Evolutionary conservation across 2,329 filamentous ascomycete genomes (phyloP).

Genomic region (Massarina eburnea): DNA sequence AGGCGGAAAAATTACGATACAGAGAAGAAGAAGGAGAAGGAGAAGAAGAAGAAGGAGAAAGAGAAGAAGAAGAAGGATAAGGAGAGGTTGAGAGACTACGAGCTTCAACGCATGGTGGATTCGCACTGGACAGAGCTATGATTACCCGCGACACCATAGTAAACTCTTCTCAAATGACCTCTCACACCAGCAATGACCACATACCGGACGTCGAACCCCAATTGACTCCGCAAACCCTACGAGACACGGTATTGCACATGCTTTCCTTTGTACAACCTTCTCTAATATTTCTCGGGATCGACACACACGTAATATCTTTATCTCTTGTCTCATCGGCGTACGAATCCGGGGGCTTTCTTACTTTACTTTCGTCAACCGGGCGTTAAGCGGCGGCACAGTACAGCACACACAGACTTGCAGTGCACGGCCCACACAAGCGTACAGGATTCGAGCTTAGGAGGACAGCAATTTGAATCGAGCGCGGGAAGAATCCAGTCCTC

Average conservation of each 20-base stretch:
- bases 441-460: background rate
- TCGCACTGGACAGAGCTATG: conserved; percentile 43
- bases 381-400: background rate
- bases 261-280: no score
- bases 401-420: background rate
- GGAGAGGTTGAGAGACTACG: conserved; percentile 32
- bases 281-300: no score
- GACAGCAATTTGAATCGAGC: background rate
- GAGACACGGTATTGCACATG: no score
- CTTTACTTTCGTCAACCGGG: background rate
- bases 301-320: background rate
- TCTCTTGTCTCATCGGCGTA: background rate
- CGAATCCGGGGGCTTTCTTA: background rate
- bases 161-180: no score
- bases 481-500: background rate
- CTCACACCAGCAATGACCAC: no score
- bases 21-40: no score
- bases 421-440: background rate
- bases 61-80: conserved; percentile 23
- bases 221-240: no score
- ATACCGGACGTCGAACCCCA: no score
- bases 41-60: conserved; percentile 26
- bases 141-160: background rate
- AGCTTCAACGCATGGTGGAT: conserved; percentile 34
- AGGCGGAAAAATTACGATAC: conserved; percentile 31